Evolutionary conservation across 352 stramenopile species (phyloP).

Genomic region (Globisporangium viniferum): DNA sequence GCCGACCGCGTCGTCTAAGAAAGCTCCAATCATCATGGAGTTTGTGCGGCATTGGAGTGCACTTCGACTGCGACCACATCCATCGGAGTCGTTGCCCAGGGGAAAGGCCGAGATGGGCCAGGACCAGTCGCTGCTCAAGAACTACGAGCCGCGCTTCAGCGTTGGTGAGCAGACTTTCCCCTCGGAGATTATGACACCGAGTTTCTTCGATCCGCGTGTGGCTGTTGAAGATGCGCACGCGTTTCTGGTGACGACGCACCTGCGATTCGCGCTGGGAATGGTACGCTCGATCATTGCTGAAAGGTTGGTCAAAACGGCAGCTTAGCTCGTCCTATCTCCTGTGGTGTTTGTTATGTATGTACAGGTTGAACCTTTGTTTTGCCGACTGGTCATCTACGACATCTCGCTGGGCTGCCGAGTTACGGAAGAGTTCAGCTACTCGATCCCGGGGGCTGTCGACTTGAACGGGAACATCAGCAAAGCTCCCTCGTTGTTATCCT

Average conservation of each 20-base stretch:
- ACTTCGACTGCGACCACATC: constrained; percentile 14
- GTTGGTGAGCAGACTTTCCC: constrained; percentile 44
- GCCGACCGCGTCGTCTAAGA: constrained; percentile 11
- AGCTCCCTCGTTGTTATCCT: background rate
- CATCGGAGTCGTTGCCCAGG: background rate
- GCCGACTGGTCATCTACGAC: constrained; percentile 64
- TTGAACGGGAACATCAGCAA: constrained; percentile 12
- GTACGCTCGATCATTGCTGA: constrained; percentile 21
- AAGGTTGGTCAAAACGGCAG: background rate
- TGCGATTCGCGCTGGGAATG: constrained; percentile 54
- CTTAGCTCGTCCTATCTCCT: background rate
- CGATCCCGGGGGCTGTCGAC: constrained; percentile 23
- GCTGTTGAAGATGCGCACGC: constrained; percentile 47
- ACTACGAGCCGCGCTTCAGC: constrained; percentile 57
- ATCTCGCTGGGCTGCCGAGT: constrained; percentile 42
- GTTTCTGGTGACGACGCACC: constrained; percentile 37
- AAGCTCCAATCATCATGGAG: constrained; percentile 36
- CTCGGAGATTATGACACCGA: constrained; percentile 30
- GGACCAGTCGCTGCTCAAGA: constrained; percentile 50
- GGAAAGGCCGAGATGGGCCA: constrained; percentile 5
- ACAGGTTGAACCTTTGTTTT: constrained; percentile 63
- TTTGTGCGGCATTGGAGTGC: constrained; percentile 36
- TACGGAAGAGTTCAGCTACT: constrained; percentile 68
- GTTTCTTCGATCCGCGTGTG: constrained; percentile 41
- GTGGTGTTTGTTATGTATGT: background rate